Conservation (phyloP, 2,329 filamentous ascomycete species). For the Beauveria sp. region DNA sequence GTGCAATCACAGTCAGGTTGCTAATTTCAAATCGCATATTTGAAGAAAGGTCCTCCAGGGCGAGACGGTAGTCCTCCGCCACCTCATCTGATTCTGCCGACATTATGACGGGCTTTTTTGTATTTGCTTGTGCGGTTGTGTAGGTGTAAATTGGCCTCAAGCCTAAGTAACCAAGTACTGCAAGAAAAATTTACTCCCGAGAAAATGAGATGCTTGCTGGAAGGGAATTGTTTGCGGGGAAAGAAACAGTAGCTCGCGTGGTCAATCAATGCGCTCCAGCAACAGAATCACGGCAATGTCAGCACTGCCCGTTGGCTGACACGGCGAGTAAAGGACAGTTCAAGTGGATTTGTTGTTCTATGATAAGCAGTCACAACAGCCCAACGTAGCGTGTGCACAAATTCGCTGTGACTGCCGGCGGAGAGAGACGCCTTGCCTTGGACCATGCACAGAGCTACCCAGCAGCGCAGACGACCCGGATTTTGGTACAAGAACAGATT, state of each 20-base stretch:
- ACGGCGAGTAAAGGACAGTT: conserved; percentile 4
- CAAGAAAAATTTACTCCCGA: neutral
- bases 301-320: conserved; percentile 6
- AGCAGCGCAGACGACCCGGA: neutral
- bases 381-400: neutral
- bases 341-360: conserved; percentile 10
- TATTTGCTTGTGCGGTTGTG: neutral
- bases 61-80: conserved; percentile 89
- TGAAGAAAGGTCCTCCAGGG: conserved; percentile 80
- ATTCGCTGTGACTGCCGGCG: neutral
- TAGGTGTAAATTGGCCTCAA: neutral
- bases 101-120: conserved; percentile 27
- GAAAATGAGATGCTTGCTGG: neutral
- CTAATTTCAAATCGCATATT: conserved; percentile 95
- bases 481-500: neutral
- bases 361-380: conserved; percentile 4
- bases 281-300: conserved; percentile 6
- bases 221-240: neutral
- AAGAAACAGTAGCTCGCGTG: conserved; percentile 3
- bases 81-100: conserved; percentile 67
- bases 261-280: conserved; percentile 8
- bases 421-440: neutral
- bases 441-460: neutral
- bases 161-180: neutral
- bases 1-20: conserved; percentile 93